Evolutionary conservation across 148 eudicot species (phyloP).

Genomic region (Chenopodium quinoa): DNA sequence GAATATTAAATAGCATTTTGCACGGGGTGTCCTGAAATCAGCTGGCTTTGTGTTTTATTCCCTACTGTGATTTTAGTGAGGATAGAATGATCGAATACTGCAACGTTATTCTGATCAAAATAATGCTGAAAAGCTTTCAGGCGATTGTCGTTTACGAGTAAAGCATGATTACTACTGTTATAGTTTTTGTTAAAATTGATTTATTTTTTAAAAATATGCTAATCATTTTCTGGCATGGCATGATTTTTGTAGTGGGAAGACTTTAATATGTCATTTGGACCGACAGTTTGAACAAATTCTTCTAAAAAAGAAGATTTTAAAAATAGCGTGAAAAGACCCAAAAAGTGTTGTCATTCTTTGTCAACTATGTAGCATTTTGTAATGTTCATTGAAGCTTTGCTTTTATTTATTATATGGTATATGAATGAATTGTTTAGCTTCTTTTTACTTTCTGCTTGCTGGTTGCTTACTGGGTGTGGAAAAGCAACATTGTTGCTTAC

Average conservation of each 20-base stretch:
- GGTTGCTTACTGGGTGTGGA: not conserved
- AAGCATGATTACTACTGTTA: not conserved
- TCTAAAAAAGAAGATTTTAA: not conserved
- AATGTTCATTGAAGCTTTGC: not conserved
- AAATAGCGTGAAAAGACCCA: not conserved
- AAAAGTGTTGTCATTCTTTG: slow-evolving; percentile 1
- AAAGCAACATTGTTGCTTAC: not conserved
- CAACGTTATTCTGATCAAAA: not conserved
- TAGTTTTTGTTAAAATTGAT: not conserved
- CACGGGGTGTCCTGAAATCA: slow-evolving; percentile 15
- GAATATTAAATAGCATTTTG: slow-evolving; percentile 10
- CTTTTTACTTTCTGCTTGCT: not conserved
- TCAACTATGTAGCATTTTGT: not conserved
- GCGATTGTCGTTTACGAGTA: not conserved
- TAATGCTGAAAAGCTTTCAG: slow-evolving; percentile 13
- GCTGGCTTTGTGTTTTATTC: slow-evolving; percentile 13
- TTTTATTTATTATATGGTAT: not conserved
- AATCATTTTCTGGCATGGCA: slow-evolving; percentile 10
- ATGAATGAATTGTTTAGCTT: not conserved
- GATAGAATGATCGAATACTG: not conserved
- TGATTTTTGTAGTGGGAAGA: not conserved
- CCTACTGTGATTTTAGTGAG: slow-evolving; percentile 5
- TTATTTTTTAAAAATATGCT: not conserved
- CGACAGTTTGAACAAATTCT: slow-evolving; percentile 12
- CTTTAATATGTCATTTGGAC: slow-evolving; percentile 16